These are phyloP conservation scores for Bipolaris victoriae DNA, from an alignment of 2,329 filamentous ascomycete genomes.

Conservation along the genomic window DNA sequence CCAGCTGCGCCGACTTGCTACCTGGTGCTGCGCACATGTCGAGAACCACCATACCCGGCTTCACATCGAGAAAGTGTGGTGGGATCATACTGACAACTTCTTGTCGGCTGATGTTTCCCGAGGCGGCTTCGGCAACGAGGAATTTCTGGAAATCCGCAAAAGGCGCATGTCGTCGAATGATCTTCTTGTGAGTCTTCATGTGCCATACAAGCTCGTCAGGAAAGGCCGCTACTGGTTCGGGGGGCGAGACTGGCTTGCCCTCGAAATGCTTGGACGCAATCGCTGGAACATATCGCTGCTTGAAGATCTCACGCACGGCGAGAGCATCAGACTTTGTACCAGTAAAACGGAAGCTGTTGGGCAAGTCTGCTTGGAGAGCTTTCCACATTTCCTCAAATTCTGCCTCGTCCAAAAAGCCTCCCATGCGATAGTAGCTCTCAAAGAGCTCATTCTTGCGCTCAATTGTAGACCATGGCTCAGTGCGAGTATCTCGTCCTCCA, in stretches of 20 bases:
- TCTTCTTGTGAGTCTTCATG: slow-evolving; percentile 97
- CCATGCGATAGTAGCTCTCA: slow-evolving; percentile 80
- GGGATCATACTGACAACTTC: slow-evolving; percentile 99
- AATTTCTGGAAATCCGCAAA: slow-evolving; percentile 98
- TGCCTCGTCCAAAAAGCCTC: slow-evolving; percentile 73
- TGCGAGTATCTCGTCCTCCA: slow-evolving; percentile 38
- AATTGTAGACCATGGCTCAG: slow-evolving; percentile 60
- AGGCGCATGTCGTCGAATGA: slow-evolving; percentile 89
- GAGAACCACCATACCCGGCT: slow-evolving; percentile 88
- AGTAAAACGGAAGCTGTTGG: slow-evolving; percentile 97
- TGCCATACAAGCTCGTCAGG: slow-evolving; percentile 94
- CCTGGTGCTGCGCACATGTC: slow-evolving; percentile 97
- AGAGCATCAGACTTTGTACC: slow-evolving; percentile 96
- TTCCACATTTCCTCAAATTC: slow-evolving; percentile 86
- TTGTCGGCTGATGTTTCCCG: slow-evolving; percentile 96
- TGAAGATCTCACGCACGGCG: slow-evolving; percentile 85
- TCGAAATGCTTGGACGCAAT: slow-evolving; percentile 86
- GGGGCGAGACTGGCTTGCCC: slow-evolving; percentile 80
- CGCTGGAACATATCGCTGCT: slow-evolving; percentile 87
- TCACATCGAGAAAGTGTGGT: slow-evolving; percentile 87
- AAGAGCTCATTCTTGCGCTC: slow-evolving; percentile 82
- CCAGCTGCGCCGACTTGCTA: slow-evolving; percentile 93
- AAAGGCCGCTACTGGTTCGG: slow-evolving; percentile 85
- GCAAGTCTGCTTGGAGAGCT: slow-evolving; percentile 80
- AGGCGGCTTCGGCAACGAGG: slow-evolving; percentile 93